Evolutionary conservation across 2,329 filamentous ascomycete species (phyloP).

Genomic region (Monosporascus sp.): DNA sequence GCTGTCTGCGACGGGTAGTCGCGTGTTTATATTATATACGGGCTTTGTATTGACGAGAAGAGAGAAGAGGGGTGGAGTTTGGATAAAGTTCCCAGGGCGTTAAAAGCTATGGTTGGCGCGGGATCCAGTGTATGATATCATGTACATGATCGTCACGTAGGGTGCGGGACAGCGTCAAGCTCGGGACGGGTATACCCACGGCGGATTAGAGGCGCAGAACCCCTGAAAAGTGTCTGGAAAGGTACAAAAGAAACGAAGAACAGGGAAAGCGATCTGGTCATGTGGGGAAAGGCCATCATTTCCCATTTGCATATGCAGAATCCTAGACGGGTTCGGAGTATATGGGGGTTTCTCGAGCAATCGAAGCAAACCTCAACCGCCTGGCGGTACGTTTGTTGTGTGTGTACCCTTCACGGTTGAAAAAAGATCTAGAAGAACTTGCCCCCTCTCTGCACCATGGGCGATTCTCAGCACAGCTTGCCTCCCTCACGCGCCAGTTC

Average conservation of each 20-base stretch:
- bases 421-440: conserved; percentile 3
- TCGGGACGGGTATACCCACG: conserved; percentile 14
- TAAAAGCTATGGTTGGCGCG: conserved; percentile 1
- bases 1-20: no score
- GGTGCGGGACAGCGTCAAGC: conserved; percentile 6
- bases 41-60: not conserved
- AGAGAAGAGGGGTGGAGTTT: not conserved
- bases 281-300: conserved; percentile 3
- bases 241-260: conserved; percentile 5
- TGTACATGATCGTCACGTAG: conserved; percentile 12
- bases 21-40: not conserved
- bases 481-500: not conserved
- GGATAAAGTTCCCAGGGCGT: conserved; percentile 7
- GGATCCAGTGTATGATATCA: conserved; percentile 12
- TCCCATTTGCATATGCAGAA: conserved; percentile 29
- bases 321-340: conserved; percentile 18
- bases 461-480: not conserved
- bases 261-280: conserved; percentile 2
- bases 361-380: conserved; percentile 12
- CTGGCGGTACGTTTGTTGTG: not conserved
- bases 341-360: conserved; percentile 3
- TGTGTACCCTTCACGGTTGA: not conserved
- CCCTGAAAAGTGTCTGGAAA: conserved; percentile 8
- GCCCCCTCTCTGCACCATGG: not conserved
- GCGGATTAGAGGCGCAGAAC: conserved; percentile 7